A percentile compares a stretch with the other conserved stretches of the same genome.
Conservation (phyloP, 2,329 filamentous ascomycete species). For the Torrubiella hemipterigena region DNA sequence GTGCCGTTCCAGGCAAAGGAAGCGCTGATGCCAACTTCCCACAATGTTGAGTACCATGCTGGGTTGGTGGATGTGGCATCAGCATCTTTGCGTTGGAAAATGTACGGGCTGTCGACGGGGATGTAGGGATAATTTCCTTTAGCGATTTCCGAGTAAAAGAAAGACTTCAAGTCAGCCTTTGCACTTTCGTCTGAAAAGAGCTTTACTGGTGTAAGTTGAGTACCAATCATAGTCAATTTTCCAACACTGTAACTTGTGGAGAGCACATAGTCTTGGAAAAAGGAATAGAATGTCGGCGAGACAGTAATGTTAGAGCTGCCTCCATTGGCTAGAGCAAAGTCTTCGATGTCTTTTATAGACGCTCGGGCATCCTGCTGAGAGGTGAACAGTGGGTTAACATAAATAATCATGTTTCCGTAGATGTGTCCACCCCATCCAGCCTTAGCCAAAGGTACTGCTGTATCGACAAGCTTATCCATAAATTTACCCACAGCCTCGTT, state of each 20-base stretch:
- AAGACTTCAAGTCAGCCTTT: slow-evolving; percentile 2
- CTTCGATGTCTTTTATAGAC: slow-evolving; percentile 5
- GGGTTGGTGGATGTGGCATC: slow-evolving; percentile 7
- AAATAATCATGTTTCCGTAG: slow-evolving; percentile 9
- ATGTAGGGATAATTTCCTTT: slow-evolving; percentile 7
- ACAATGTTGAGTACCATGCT: slow-evolving; percentile 9
- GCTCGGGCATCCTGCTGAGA: neutral
- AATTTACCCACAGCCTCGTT: slow-evolving; percentile 17
- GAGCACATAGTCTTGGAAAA: slow-evolving; percentile 8
- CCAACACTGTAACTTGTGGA: slow-evolving; percentile 7
- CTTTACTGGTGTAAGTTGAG: slow-evolving; percentile 5
- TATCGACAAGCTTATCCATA: slow-evolving; percentile 8
- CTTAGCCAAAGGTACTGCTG: slow-evolving; percentile 7
- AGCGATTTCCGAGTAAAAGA: slow-evolving; percentile 6
- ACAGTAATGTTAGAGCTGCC: slow-evolving; percentile 6
- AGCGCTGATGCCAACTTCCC: slow-evolving; percentile 8
- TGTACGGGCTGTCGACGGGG: slow-evolving; percentile 7
- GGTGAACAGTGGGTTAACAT: slow-evolving; percentile 4
- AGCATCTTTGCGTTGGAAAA: neutral
- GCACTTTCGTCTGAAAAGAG: slow-evolving; percentile 4
- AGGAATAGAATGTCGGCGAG: slow-evolving; percentile 5
- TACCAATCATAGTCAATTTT: slow-evolving; percentile 7
- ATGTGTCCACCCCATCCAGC: slow-evolving; percentile 11
- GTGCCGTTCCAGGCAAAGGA: slow-evolving; percentile 9
- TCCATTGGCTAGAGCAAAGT: neutral